Evolutionary conservation across 495 filamentous ascomycete genomes (phyloP).

Genomic region (Chaetomium cochliodes): DNA sequence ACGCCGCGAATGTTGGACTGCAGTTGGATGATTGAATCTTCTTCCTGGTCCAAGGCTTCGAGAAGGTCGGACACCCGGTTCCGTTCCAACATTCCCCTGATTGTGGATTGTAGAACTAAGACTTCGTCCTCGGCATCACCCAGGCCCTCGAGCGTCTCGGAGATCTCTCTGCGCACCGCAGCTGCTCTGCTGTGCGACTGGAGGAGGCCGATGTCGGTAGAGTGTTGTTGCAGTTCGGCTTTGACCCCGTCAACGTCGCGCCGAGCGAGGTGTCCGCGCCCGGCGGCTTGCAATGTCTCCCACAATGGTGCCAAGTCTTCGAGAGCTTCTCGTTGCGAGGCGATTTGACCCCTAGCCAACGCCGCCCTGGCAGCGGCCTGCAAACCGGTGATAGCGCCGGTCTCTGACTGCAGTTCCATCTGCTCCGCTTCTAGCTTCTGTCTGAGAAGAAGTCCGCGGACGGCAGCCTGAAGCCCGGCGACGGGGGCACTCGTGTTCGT

Average conservation of each 20-base stretch:
- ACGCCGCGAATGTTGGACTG: slow-evolving; percentile 71
- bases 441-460: slow-evolving; percentile 52
- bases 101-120: slow-evolving; percentile 45
- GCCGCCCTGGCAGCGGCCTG: slow-evolving; percentile 44
- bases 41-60: slow-evolving; percentile 59
- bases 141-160: slow-evolving; percentile 44
- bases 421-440: slow-evolving; percentile 35
- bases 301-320: slow-evolving; percentile 42
- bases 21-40: slow-evolving; percentile 57
- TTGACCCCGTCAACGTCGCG: slow-evolving; percentile 39
- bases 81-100: slow-evolving; percentile 55
- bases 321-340: slow-evolving; percentile 42
- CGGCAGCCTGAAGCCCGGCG: slow-evolving; percentile 52
- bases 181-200: slow-evolving; percentile 47
- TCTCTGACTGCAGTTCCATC: slow-evolving; percentile 9
- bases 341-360: slow-evolving; percentile 39
- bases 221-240: slow-evolving; percentile 41
- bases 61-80: slow-evolving; percentile 49
- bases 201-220: slow-evolving; percentile 37
- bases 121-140: slow-evolving; percentile 43
- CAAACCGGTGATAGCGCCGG: slow-evolving; percentile 6
- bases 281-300: slow-evolving; percentile 50
- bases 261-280: slow-evolving; percentile 50
- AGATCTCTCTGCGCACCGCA: slow-evolving; percentile 50
- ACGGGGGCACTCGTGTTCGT: slow-evolving; percentile 46